These are phyloP conservation scores for Aspergillus fumigatiaffinis DNA, from an alignment of 2,329 filamentous ascomycete genomes.

Conservation along the genomic window DNA sequence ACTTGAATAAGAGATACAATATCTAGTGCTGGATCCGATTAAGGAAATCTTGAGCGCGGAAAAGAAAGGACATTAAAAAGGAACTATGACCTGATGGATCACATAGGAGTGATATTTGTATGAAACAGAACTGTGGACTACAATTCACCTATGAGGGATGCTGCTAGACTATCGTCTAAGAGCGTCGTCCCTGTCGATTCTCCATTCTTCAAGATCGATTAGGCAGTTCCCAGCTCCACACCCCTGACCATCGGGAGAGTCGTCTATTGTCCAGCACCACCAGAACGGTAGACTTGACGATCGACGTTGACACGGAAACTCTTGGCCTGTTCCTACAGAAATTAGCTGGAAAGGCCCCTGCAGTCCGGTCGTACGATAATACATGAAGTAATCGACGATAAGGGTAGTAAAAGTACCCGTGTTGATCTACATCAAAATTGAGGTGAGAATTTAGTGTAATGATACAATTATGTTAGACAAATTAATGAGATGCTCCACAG, in stretches of 20 bases:
- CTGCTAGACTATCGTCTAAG: background rate
- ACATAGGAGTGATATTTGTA: background rate
- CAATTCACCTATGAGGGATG: background rate
- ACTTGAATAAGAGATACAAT: background rate
- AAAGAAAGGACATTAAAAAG: background rate
- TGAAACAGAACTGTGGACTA: background rate
- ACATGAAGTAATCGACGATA: background rate
- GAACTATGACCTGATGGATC: background rate
- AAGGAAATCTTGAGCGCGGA: background rate
- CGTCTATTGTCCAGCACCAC: background rate
- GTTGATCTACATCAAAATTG: background rate
- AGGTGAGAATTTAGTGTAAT: background rate
- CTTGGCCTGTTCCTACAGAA: background rate
- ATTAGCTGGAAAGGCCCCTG: background rate
- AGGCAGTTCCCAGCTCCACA: background rate
- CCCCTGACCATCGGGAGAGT: background rate
- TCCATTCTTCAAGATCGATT: background rate
- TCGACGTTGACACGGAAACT: background rate
- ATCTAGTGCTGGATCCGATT: background rate
- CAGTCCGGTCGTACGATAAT: background rate
- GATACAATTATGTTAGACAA: background rate
- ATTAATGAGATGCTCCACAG: background rate
- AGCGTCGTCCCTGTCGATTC: background rate
- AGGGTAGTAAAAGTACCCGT: background rate
- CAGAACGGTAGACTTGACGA: background rate